Evolutionary conservation across 2,329 filamentous ascomycete species (phyloP), one percentile per base, ranked within the genome.

Genomic region (Ophiostoma ulmi): DNA sequence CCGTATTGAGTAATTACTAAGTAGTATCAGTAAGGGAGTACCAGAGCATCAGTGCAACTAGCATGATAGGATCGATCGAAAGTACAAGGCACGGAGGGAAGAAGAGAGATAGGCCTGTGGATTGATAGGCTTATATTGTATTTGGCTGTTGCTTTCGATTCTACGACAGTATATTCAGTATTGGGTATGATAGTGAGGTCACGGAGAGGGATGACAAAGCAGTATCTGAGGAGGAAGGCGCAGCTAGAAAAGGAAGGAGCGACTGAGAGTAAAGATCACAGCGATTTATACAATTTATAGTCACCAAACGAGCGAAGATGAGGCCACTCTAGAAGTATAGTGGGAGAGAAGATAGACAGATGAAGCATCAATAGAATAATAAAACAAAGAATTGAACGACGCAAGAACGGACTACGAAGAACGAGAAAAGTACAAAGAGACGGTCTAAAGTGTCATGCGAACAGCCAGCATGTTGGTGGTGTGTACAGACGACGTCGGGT

Each of bases 401-500:
- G 55, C 44, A 63, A 58, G n/a, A n/a, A n/a, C 22, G 66, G n/a
- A 35, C 52, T 13, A 58, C n/a, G 52, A 26, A 58, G 52, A 58
- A 6, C 44, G 44, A 31, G 39, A 58, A 31, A 31, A 58, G 52
- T 10, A 26, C 22, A 13, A 58, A 58, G n/a, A 58, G 26, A 68
- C 52, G 69, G 61, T 17, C 38, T 31, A 10, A 52, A 14, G 38
- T 44, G 14, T 64, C 61, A 64, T 20, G 61, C 6, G 35, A 6
- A n/a, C 31, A 64, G 61, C 17, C 31, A 63, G 31, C 5, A 63
- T 66, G 63, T n/a, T 41, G 66, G 48, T 69, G 35, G 31, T 38
- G 48, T 69, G 55, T 61, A 69, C 52, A 58, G 52, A 26, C 52
- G 11, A 58, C 52, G 52, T 61, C 17, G 22, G 26, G 44, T 7